These are phyloP conservation scores for Cladosporium sp. DNA, from an alignment of 2,329 filamentous ascomycete species.

Conservation along the genomic window DNA sequence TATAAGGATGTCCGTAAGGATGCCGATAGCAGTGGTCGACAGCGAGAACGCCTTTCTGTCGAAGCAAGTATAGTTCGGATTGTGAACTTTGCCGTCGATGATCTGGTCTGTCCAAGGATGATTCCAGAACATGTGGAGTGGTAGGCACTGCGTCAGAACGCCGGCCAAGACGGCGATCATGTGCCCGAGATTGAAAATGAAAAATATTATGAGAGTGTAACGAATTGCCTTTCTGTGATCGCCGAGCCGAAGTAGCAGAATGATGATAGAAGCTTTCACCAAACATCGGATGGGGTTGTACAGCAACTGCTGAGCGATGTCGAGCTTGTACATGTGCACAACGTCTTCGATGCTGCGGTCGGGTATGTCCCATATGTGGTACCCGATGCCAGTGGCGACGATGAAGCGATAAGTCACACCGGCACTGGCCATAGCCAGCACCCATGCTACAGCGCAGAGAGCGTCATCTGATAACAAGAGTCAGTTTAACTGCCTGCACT, in stretches of 20 bases:
- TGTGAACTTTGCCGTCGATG: slow-evolving; percentile 25
- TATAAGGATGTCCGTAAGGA: slow-evolving; percentile 38
- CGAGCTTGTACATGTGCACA: slow-evolving; percentile 15
- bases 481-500: background rate
- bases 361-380: slow-evolving; percentile 8
- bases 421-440: background rate
- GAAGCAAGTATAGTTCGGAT: slow-evolving; percentile 29
- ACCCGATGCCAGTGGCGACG: background rate
- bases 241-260: slow-evolving; percentile 36
- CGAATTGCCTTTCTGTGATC: slow-evolving; percentile 29
- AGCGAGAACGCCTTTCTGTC: slow-evolving; percentile 33
- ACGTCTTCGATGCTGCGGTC: background rate
- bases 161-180: slow-evolving; percentile 32
- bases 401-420: background rate
- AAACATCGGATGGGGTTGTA: slow-evolving; percentile 36
- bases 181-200: slow-evolving; percentile 31
- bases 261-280: slow-evolving; percentile 35
- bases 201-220: slow-evolving; percentile 30
- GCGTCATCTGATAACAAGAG: background rate
- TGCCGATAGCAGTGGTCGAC: slow-evolving; percentile 31
- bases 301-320: slow-evolving; percentile 34
- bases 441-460: slow-evolving; percentile 1
- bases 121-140: slow-evolving; percentile 20
- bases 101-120: slow-evolving; percentile 15
- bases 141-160: slow-evolving; percentile 34